Base-by-base conservation (phyloP, 495 filamentous ascomycete species). In the Talaromyces wortmannii region DNA sequence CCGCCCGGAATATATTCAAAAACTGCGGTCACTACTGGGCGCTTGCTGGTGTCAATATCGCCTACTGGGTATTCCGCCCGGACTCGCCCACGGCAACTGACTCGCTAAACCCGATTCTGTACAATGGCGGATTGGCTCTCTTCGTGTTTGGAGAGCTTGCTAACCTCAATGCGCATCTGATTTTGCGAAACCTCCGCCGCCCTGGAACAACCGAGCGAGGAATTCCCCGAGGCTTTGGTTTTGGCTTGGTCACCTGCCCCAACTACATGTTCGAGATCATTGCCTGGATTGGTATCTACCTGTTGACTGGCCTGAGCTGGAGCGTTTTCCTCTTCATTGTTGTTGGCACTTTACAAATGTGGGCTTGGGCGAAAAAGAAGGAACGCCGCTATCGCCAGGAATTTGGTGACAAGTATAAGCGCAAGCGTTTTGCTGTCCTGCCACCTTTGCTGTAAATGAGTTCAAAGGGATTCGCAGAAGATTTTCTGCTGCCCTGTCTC, bases 211-310 rank as follows among this genome's bases (percentile, higher is more conserved):
- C 84, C 6, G 88, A 95, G 59, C 75, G 91, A 15, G 91, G 89
- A 57, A 95, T 98, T 64, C 94, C 94, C 0, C 72, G 75, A 42
- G 92, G 92, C 16, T 82, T 90, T 54, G 90, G 91, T n/a, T 97
- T 96, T 73, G 75, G 72, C 63, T 62, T 82, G 42, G 94, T 97
- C 43, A 98, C 94, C 11, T 95, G 91, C 78, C 94, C 94, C 18
- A 98, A 98, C 77, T 98, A 98, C 73, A 81, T 92, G 73, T 98
- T 96, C 63, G 94, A 98, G 78, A 78, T 86, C 11, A 59, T 94
- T 40, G 81, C 90, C 1, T 98, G 94, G 94, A 51, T 87, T 15
- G 91, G 89, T 45, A 76, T 97, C 13, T 76, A 73, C 66, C 71
- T 92, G 46, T 65, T 95, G 18, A 88, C 86, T 57, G 83, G 79